phyloP scores from a whole-genome alignment of 208 protist species.

The Wallacemonas sp. region DNA sequence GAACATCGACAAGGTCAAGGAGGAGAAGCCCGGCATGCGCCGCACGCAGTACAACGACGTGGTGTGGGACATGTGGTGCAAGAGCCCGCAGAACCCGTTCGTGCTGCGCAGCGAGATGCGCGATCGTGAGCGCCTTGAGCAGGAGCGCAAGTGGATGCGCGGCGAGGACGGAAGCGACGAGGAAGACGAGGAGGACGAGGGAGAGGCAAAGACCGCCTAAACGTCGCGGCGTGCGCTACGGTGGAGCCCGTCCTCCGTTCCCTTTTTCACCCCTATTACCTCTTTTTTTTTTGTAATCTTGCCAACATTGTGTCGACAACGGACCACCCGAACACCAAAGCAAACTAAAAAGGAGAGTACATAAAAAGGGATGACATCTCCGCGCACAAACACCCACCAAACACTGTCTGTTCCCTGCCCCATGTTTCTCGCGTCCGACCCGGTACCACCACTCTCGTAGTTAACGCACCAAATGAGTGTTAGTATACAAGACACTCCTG shows the following conservation, averaged over 20 bases:
- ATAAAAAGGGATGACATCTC: too few species aligned
- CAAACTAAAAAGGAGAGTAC: too few species aligned
- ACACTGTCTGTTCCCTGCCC: too few species aligned
- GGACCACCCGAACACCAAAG: too few species aligned
- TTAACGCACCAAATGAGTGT: too few species aligned
- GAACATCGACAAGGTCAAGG: slow-evolving; percentile 61
- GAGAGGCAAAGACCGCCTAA: slow-evolving; percentile 2
- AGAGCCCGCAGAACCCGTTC: slow-evolving; percentile 82
- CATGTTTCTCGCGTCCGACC: too few species aligned
- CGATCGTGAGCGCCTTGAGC: slow-evolving; percentile 59
- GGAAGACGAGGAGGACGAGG: slow-evolving; percentile 30
- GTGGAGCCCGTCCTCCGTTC: too few species aligned
- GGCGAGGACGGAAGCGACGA: slow-evolving; percentile 49
- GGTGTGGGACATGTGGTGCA: slow-evolving; percentile 90
- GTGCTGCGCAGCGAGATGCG: slow-evolving; percentile 75
- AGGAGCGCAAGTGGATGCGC: slow-evolving; percentile 80
- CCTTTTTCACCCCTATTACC: background rate
- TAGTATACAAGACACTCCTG: too few species aligned
- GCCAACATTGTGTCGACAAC: too few species aligned
- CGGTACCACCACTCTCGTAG: too few species aligned
- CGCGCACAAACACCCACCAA: too few species aligned
- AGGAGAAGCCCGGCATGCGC: slow-evolving; percentile 73
- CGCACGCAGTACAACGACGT: slow-evolving; percentile 90
- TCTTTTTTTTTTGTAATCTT: slow-evolving; percentile 12
- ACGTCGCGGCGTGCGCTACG: too few species aligned